Conservation (phyloP, 192 early-diverging fungal species). For the Backusella psychrophila region DNA sequence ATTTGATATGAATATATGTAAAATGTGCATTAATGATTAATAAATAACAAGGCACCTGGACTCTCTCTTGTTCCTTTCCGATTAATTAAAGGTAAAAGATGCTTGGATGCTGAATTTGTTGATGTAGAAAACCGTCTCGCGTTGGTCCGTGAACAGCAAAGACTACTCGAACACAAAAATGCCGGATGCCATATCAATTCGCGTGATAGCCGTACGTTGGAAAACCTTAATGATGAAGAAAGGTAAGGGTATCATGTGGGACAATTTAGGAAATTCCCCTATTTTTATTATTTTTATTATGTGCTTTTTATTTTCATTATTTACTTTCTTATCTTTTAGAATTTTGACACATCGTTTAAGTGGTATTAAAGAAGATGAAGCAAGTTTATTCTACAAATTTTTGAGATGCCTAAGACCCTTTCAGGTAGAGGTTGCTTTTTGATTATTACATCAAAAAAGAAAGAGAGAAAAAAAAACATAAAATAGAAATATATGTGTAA, state of each 20-base stretch:
- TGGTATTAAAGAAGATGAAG: constrained; percentile 26
- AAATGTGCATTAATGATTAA: background rate
- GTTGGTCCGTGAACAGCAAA: constrained; percentile 23
- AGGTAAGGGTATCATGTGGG: constrained; percentile 1
- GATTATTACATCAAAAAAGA: background rate
- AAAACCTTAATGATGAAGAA: constrained; percentile 30
- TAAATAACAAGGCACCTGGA: constrained; percentile 31
- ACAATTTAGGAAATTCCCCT: background rate
- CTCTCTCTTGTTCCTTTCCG: constrained; percentile 32
- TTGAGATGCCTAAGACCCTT: constrained; percentile 22
- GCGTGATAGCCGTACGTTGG: constrained; percentile 10
- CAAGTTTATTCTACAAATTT: constrained; percentile 6
- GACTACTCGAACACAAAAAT: constrained; percentile 19
- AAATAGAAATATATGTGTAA: background rate
- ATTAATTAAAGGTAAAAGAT: constrained; percentile 32
- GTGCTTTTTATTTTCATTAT: background rate
- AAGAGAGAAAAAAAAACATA: background rate
- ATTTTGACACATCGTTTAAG: constrained; percentile 26
- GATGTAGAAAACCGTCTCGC: constrained; percentile 16
- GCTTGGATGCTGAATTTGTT: constrained; percentile 27
- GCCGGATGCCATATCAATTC: background rate
- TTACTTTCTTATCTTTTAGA: constrained; percentile 3
- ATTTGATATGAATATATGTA: background rate
- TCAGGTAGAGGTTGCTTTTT: constrained; percentile 13
- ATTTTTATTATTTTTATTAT: background rate